A percentile compares a stretch with the other conserved stretches of the same genome.
Conservation (phyloP, 805 yeast genomes). For the Ogataea haglerorum region DNA sequence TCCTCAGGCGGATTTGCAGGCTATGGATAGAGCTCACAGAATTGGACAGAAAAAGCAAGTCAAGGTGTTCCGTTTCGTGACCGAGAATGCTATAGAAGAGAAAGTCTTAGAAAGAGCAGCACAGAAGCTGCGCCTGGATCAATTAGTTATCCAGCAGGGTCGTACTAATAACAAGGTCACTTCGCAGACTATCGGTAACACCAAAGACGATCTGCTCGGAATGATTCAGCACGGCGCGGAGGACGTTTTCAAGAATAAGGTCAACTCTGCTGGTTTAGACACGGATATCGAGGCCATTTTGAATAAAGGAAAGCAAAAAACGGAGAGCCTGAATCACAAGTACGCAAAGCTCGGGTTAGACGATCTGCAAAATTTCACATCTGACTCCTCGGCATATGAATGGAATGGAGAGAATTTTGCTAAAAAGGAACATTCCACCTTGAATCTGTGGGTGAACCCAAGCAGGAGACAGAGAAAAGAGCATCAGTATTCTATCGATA, state of each 20-base stretch:
- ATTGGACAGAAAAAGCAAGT: conserved; percentile 97
- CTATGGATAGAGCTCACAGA: conserved; percentile 98
- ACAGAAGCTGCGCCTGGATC: conserved; percentile 87
- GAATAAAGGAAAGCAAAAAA: conserved; percentile 75
- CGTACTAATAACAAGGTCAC: conserved; percentile 48
- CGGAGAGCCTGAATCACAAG: conserved; percentile 73
- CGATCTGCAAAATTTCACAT: conserved; percentile 87
- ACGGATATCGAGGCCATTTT: conserved; percentile 84
- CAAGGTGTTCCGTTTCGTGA: conserved; percentile 84
- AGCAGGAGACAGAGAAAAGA: conserved; percentile 73
- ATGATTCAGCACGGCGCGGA: conserved; percentile 98
- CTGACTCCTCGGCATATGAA: conserved; percentile 82
- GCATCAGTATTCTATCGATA: conserved; percentile 73
- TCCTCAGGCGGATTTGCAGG: conserved; percentile 96
- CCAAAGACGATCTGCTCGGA: conserved; percentile 80
- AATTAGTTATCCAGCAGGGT: conserved; percentile 93
- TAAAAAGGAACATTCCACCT: conserved; percentile 42
- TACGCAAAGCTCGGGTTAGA: conserved; percentile 86
- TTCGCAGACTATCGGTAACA: conserved; percentile 45
- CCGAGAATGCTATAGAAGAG: conserved; percentile 95
- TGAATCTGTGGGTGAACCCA: conserved; percentile 68
- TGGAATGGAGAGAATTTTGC: conserved; percentile 94
- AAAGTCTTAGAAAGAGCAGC: conserved; percentile 95
- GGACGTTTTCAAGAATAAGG: conserved; percentile 62
- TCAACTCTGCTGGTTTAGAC: conserved; percentile 32